phyloP scores from a whole-genome alignment of 2,329 filamentous ascomycete species.

The Penicillium fuscoglaucum region DNA sequence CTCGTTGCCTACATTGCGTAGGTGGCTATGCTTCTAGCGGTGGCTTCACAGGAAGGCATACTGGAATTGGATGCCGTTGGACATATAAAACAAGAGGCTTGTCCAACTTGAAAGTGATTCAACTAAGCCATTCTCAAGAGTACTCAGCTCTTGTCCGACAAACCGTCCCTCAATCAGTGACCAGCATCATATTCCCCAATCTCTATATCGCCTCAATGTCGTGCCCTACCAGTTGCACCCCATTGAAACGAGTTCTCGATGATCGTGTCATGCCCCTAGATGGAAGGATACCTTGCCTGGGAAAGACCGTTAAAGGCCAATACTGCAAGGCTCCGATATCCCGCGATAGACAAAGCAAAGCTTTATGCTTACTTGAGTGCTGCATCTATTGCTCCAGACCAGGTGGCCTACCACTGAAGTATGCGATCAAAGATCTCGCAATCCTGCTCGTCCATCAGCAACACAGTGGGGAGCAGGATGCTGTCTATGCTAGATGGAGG shows the following conservation, averaged over 20 bases:
- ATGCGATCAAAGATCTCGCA: background rate
- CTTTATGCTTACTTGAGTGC: background rate
- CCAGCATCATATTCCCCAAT: background rate
- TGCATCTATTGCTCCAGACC: background rate
- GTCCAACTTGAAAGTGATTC: background rate
- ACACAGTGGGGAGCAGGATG: background rate
- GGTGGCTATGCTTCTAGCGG: background rate
- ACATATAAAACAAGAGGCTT: background rate
- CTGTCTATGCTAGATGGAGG: background rate
- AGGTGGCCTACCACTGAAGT: background rate
- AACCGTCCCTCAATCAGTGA: background rate
- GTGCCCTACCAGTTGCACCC: background rate
- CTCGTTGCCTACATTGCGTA: background rate
- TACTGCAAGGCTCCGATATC: background rate
- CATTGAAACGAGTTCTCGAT: background rate
- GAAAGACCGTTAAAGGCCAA: background rate
- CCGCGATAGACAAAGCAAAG: background rate
- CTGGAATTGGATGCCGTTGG: background rate
- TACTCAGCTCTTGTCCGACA: background rate
- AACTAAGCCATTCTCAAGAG: background rate
- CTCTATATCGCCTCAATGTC: background rate
- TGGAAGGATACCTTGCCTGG: background rate
- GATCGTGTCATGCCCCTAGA: background rate
- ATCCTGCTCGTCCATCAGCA: background rate
- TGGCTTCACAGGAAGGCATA: background rate